phyloP scores from a whole-genome alignment of 2,329 filamentous ascomycete species.

The Diplodia mutila region DNA sequence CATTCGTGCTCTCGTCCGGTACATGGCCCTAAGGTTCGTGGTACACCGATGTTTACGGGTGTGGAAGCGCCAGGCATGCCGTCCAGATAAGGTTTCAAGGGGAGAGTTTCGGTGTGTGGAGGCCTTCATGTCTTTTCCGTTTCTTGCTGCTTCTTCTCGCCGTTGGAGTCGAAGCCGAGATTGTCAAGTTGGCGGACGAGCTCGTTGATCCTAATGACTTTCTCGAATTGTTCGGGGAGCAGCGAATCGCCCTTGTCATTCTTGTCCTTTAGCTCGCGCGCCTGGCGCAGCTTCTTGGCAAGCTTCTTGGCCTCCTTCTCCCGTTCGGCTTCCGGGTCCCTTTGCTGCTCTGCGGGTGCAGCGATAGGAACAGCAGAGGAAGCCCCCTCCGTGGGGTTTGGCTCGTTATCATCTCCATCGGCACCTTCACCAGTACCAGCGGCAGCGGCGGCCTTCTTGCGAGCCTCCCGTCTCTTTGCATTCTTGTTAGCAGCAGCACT shows the following conservation, averaged over 20 bases:
- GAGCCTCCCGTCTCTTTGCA: conserved; percentile 74
- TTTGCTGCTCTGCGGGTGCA: conserved; percentile 30
- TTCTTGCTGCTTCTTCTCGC: conserved; percentile 58
- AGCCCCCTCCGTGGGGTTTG: conserved; percentile 21
- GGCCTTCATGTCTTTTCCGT: conserved; percentile 11
- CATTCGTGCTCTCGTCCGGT: neutral
- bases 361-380: conserved; percentile 29
- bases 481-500: conserved; percentile 74
- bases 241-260: conserved; percentile 83
- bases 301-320: conserved; percentile 93
- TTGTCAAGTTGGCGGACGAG: conserved; percentile 84
- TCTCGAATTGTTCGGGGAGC: conserved; percentile 92
- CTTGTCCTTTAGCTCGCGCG: conserved; percentile 85
- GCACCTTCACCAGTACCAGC: conserved; percentile 26
- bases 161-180: conserved; percentile 81
- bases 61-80: neutral
- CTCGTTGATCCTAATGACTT: conserved; percentile 96
- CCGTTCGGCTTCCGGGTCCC: conserved; percentile 66
- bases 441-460: conserved; percentile 61
- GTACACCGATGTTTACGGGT: neutral
- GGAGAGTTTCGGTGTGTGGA: neutral
- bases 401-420: conserved; percentile 32
- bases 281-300: conserved; percentile 93
- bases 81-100: neutral
- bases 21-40: neutral